phyloP scores from a whole-genome alignment of 2,329 filamentous ascomycete genomes.

The Coleophoma cylindrospora region DNA sequence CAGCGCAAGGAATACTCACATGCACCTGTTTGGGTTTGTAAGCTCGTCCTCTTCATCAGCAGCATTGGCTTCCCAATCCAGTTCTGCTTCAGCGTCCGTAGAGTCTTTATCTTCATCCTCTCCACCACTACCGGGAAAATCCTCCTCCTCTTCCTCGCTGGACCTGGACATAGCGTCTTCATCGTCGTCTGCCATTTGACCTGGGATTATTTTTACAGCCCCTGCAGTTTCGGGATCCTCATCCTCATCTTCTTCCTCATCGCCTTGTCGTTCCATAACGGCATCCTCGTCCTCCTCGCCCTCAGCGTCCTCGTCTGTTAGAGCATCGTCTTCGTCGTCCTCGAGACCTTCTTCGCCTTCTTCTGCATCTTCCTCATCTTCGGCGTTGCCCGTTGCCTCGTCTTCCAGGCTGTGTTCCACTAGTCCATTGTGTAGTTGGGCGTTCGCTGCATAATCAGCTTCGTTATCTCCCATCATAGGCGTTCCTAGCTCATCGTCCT shows the following conservation, averaged over 20 bases:
- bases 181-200: constrained; percentile 28
- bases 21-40: constrained; percentile 53
- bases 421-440: constrained; percentile 27
- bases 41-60: constrained; percentile 50
- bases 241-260: constrained; percentile 35
- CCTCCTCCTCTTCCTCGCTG: constrained; percentile 22
- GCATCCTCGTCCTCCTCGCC: constrained; percentile 30
- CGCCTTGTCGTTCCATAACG: constrained; percentile 35
- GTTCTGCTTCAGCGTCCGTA: constrained; percentile 53
- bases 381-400: constrained; percentile 13
- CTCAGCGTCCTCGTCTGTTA: constrained; percentile 28
- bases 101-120: constrained; percentile 46
- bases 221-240: constrained; percentile 28
- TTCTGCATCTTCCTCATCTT: constrained; percentile 24
- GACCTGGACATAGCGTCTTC: constrained; percentile 28
- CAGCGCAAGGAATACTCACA: constrained; percentile 42
- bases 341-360: constrained; percentile 30
- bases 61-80: constrained; percentile 46
- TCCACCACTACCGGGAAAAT: constrained; percentile 20
- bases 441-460: constrained; percentile 27
- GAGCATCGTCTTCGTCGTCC: constrained; percentile 26
- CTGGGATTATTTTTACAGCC: constrained; percentile 28
- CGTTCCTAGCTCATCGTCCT: constrained; percentile 23
- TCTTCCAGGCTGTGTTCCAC: constrained; percentile 6
- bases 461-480: constrained; percentile 21